Percentiles rank a stretch among this genome's conserved stretches.
These are phyloP conservation scores for Furcasterigmium furcatum DNA, from an alignment of 2,329 filamentous ascomycete species.

Conservation along the genomic window DNA sequence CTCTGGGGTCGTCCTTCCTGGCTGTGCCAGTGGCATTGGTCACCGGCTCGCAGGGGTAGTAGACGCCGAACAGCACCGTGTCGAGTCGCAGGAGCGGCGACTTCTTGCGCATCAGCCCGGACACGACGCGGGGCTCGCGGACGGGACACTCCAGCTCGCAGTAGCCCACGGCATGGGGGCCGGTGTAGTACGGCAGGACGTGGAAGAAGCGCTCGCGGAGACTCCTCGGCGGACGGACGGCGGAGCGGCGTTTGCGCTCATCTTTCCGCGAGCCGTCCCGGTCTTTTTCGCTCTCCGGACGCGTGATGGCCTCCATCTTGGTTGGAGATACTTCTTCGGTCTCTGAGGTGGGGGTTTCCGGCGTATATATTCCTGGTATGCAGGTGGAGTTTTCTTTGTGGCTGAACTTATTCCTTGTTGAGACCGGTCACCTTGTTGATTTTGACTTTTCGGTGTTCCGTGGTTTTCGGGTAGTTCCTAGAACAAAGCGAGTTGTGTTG, in stretches of 20 bases:
- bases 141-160: constrained; percentile 64
- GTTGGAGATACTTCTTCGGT: too few species aligned
- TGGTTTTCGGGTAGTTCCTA: too few species aligned
- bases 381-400: too few species aligned
- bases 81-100: constrained; percentile 37
- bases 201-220: constrained; percentile 35
- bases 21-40: background rate
- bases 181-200: constrained; percentile 57
- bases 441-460: too few species aligned
- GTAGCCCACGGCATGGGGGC: constrained; percentile 66
- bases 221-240: constrained; percentile 22
- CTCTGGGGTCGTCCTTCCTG: constrained; percentile 21
- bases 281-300: background rate
- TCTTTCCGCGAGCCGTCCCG: background rate
- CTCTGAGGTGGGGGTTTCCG: too few species aligned
- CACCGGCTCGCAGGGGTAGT: constrained; percentile 54
- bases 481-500: too few species aligned
- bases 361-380: too few species aligned
- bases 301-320: too few species aligned
- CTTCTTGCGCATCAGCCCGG: constrained; percentile 33
- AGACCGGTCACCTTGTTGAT: too few species aligned
- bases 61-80: constrained; percentile 63
- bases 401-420: too few species aligned
- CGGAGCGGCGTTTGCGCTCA: constrained; percentile 10
- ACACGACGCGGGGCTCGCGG: constrained; percentile 33